A percentile compares a stretch with the other conserved stretches of the same genome.
phyloP scores from a whole-genome alignment of 2,329 filamentous ascomycete species.

The Hymenoscyphus salicellus region DNA sequence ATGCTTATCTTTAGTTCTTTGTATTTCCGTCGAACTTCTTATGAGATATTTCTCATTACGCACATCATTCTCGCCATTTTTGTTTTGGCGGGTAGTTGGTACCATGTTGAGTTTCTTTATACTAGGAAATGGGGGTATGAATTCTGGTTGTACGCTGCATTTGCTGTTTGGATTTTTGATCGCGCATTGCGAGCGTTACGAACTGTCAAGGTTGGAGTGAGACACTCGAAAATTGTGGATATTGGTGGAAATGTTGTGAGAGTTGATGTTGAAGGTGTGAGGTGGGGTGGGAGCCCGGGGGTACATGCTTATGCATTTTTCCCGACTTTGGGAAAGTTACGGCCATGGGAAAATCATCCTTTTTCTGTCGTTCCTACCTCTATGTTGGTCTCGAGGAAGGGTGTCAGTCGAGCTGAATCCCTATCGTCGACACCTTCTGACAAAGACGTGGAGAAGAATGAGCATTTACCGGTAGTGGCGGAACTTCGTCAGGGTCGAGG shows the following conservation, averaged over 20 bases:
- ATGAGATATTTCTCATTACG: slow-evolving; percentile 18
- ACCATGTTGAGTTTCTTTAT: slow-evolving; percentile 41
- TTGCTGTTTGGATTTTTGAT: slow-evolving; percentile 47
- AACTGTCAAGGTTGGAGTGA: slow-evolving; percentile 39
- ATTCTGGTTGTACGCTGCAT: slow-evolving; percentile 44
- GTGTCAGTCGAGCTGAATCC: slow-evolving; percentile 37
- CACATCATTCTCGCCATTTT: slow-evolving; percentile 21
- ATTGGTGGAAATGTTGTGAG: slow-evolving; percentile 38
- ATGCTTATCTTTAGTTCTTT: slow-evolving; percentile 38
- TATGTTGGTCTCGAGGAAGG: slow-evolving; percentile 24
- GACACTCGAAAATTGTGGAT: slow-evolving; percentile 39
- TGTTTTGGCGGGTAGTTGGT: slow-evolving; percentile 19
- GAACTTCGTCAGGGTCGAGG: neutral
- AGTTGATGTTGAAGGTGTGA: slow-evolving; percentile 42
- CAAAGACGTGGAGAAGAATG: slow-evolving; percentile 34
- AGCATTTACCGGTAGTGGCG: neutral
- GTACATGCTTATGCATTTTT: slow-evolving; percentile 49
- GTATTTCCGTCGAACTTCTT: slow-evolving; percentile 37
- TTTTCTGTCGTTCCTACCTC: slow-evolving; percentile 44
- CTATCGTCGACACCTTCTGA: slow-evolving; percentile 45
- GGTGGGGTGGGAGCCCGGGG: slow-evolving; percentile 36
- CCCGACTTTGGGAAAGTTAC: slow-evolving; percentile 40
- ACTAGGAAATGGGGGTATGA: slow-evolving; percentile 44
- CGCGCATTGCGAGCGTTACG: slow-evolving; percentile 42
- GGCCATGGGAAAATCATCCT: slow-evolving; percentile 40